phyloP scores from a whole-genome alignment of 768 basidiomycete species.

The Suillus luteus region DNA sequence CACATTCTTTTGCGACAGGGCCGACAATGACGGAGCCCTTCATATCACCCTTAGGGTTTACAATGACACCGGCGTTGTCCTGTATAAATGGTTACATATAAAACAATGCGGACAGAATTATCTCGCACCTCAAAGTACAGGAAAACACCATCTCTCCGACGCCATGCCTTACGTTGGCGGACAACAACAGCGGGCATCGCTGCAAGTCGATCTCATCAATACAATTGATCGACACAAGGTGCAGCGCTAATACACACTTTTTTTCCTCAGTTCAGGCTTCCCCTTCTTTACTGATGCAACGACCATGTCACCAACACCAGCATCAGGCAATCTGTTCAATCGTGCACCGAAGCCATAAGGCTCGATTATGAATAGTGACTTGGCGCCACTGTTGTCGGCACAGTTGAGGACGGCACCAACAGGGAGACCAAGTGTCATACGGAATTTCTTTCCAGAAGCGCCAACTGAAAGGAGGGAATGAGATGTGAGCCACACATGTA shows the following conservation, averaged over 20 bases:
- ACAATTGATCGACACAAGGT: neutral
- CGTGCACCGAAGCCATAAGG: conserved; percentile 95
- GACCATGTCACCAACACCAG: conserved; percentile 93
- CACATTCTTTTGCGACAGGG: conserved; percentile 99
- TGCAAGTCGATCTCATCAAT: conserved; percentile 34
- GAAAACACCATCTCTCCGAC: conserved; percentile 97
- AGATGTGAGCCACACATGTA: conserved; percentile 5
- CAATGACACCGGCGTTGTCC: conserved; percentile 97
- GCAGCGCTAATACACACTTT: conserved; percentile 64
- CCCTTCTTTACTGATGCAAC: conserved; percentile 99
- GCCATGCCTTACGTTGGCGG: conserved; percentile 98
- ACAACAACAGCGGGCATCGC: conserved; percentile 98
- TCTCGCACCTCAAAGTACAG: conserved; percentile 88
- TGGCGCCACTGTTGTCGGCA: conserved; percentile 99
- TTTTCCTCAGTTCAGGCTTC: conserved; percentile 99
- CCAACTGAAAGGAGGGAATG: conserved; percentile 36
- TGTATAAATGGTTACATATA: conserved; percentile 24
- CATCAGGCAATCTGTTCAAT: conserved; percentile 96
- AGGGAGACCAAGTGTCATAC: conserved; percentile 91
- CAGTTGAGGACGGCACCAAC: conserved; percentile 95
- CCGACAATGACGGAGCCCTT: conserved; percentile 98
- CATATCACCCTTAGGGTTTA: conserved; percentile 99
- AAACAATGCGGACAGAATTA: neutral
- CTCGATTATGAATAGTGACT: conserved; percentile 93
- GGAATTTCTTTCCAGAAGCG: conserved; percentile 93